A percentile compares a stretch with the other conserved stretches of the same genome.
These are phyloP conservation scores for Pyrenochaeta sp. DNA, from an alignment of 2,329 filamentous ascomycete species.

Conservation along the genomic window DNA sequence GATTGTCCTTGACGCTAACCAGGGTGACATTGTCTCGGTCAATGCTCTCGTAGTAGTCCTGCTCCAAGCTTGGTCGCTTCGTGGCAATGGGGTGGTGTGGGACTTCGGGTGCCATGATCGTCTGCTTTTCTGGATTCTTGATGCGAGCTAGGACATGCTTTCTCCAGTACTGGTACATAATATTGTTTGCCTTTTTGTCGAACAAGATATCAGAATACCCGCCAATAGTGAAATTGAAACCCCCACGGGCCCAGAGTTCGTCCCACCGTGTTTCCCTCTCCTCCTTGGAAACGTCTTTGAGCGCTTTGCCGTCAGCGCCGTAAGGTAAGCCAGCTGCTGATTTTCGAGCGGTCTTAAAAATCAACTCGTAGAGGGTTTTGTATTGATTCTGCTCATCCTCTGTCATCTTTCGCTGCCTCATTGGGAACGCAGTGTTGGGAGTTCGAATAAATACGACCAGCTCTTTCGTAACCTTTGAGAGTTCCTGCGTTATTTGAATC, in stretches of 20 bases:
- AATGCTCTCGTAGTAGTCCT: slow-evolving; percentile 51
- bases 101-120: background rate
- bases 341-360: background rate
- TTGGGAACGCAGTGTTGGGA: slow-evolving; percentile 43
- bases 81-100: background rate
- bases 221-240: background rate
- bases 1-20: slow-evolving; percentile 41
- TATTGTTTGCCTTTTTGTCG: background rate
- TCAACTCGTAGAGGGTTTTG: background rate
- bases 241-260: background rate
- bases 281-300: background rate
- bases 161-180: background rate
- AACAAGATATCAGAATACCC: background rate
- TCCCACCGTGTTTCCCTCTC: background rate
- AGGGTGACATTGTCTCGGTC: slow-evolving; percentile 46
- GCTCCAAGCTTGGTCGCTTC: slow-evolving; percentile 50
- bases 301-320: background rate
- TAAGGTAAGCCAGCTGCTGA: background rate
- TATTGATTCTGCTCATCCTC: background rate
- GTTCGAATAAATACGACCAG: slow-evolving; percentile 69
- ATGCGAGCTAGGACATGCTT: background rate
- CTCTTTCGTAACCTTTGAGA: slow-evolving; percentile 55
- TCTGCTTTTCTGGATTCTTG: background rate
- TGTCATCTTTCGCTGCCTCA: background rate
- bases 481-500: slow-evolving; percentile 67